Percentiles rank a stretch among this genome's conserved stretches.
Conservation (phyloP, 148 eudicot genomes). For the Rhododendron ovatum region DNA sequence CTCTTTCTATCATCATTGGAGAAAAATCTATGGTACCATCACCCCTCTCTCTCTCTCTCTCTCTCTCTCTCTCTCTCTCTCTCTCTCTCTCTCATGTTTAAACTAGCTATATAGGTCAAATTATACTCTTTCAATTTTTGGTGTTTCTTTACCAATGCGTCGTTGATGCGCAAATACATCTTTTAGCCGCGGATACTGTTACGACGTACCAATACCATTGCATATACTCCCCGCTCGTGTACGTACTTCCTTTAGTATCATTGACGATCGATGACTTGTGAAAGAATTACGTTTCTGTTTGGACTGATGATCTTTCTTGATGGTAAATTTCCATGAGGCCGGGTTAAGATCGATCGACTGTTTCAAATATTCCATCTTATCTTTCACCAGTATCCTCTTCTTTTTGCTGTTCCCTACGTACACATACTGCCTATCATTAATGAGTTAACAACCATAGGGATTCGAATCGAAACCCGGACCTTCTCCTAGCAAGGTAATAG, state of each 20-base stretch:
- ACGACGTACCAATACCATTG: background rate
- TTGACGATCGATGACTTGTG: background rate
- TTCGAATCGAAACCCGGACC: background rate
- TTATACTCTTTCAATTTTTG: too few relatives aligned
- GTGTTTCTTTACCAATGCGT: background rate
- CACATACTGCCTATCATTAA: too few relatives aligned
- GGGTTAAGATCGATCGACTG: too few relatives aligned
- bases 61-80: background rate
- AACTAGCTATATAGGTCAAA: too few relatives aligned
- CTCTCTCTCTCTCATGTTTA: too few relatives aligned
- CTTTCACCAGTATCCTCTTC: background rate
- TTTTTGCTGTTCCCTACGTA: too few relatives aligned
- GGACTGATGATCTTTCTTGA: background rate
- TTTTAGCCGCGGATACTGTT: background rate
- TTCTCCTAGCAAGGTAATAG: too few relatives aligned
- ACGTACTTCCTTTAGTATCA: background rate
- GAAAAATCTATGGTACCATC: slow-evolving; percentile 61
- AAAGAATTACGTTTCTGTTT: background rate
- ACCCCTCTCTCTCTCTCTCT: slow-evolving; percentile 5
- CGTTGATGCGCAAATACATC: too few relatives aligned
- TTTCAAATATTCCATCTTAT: background rate
- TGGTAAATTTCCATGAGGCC: background rate
- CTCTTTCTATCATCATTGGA: slow-evolving; percentile 99
- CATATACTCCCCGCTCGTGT: background rate
- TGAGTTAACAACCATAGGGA: background rate